These are phyloP conservation scores for Betula pendula DNA, from an alignment of 306 rosid species.

Conservation along the genomic window DNA sequence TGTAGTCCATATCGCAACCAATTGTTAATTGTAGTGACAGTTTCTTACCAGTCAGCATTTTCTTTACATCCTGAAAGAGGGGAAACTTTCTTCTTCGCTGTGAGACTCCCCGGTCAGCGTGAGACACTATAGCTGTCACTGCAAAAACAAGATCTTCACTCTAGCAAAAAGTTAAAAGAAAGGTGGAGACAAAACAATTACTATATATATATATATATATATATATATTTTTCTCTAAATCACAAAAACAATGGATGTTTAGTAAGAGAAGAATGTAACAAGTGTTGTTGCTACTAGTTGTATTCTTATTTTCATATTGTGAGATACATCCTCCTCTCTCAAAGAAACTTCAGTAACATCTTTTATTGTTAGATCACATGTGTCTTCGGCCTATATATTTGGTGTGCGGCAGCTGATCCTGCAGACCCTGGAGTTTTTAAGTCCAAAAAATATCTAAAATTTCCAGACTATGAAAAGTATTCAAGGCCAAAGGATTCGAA, in stretches of 20 bases:
- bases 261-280: not conserved
- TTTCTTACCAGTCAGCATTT: not conserved
- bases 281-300: not conserved
- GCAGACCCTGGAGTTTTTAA: constrained; percentile 93
- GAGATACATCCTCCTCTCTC: not conserved
- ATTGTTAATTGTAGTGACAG: not conserved
- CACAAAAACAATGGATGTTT: not conserved
- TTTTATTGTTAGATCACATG: constrained; percentile 70
- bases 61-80: not conserved
- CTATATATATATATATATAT: too few relatives aligned
- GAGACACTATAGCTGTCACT: too few relatives aligned
- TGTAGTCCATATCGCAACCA: not conserved
- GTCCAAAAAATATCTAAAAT: constrained; percentile 77
- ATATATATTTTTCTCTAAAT: too few relatives aligned
- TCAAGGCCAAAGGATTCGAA: constrained; percentile 53
- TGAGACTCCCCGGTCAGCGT: too few relatives aligned
- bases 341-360: constrained; percentile 23
- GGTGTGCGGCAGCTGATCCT: constrained; percentile 99
- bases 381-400: constrained; percentile 83
- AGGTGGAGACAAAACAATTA: too few relatives aligned
- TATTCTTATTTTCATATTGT: not conserved
- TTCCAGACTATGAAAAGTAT: constrained; percentile 55
- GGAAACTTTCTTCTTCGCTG: too few relatives aligned
- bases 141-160: too few relatives aligned
- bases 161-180: too few relatives aligned